Conservation (phyloP, 1,139 yeast genomes). For the Petasospora fabianii region DNA sequence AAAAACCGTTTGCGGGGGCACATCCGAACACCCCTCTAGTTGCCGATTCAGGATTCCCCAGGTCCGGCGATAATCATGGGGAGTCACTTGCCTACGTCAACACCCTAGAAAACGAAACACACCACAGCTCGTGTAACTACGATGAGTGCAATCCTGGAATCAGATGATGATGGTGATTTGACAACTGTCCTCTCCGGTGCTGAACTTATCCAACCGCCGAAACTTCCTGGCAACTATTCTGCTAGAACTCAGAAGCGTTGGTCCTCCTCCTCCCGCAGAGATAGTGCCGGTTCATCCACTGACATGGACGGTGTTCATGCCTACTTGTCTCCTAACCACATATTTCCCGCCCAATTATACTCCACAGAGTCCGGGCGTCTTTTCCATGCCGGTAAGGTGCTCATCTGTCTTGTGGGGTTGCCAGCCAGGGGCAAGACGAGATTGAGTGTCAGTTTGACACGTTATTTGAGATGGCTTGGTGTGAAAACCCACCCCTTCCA, state of each 20-base stretch:
- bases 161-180: constrained; percentile 30
- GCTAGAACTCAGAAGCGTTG: constrained; percentile 48
- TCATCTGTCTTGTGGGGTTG: constrained; percentile 85
- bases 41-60: constrained; percentile 1
- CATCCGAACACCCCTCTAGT: constrained; percentile 1
- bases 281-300: constrained; percentile 15
- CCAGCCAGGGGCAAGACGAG: constrained; percentile 98
- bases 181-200: constrained; percentile 23
- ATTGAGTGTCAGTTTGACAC: constrained; percentile 82
- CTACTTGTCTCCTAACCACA: constrained; percentile 34
- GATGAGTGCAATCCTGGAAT: constrained; percentile 31
- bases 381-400: constrained; percentile 93
- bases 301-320: constrained; percentile 34
- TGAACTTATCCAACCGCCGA: constrained; percentile 36
- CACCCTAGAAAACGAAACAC: no score
- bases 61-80: constrained; percentile 2
- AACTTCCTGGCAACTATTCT: constrained; percentile 43
- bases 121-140: no score
- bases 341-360: constrained; percentile 82
- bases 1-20: no score
- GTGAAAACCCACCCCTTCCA: constrained; percentile 91
- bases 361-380: constrained; percentile 86
- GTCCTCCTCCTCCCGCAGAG: constrained; percentile 28
- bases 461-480: constrained; percentile 93
- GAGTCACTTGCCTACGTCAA: neutral